Evolutionary conservation across 768 basidiomycete genomes (phyloP).

Genomic region (Mycena floridula): DNA sequence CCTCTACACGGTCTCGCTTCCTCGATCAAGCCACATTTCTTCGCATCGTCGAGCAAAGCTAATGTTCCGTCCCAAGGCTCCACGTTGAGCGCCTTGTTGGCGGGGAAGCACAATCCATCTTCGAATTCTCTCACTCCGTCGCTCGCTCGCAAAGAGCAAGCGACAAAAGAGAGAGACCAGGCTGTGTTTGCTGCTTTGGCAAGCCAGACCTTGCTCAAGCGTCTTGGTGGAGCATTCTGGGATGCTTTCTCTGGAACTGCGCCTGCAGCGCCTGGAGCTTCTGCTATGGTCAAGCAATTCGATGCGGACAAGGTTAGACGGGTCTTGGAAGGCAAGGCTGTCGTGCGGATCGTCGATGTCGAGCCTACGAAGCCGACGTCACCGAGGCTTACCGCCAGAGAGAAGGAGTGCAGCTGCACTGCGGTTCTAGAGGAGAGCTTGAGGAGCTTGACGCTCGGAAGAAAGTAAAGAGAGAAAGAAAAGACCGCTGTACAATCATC

Average conservation of each 20-base stretch:
- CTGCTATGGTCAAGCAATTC: constrained; percentile 27
- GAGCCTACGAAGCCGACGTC: constrained; percentile 33
- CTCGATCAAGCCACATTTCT: constrained; percentile 26
- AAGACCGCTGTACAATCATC: too few relatives aligned
- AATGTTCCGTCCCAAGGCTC: constrained; percentile 18
- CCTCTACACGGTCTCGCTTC: constrained; percentile 3
- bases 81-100: constrained; percentile 18
- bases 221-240: constrained; percentile 78
- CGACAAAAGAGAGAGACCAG: constrained; percentile 31
- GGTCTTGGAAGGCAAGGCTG: constrained; percentile 80
- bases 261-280: constrained; percentile 4
- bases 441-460: constrained; percentile 55
- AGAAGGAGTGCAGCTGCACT: constrained; percentile 18
- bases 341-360: constrained; percentile 73
- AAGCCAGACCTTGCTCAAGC: constrained; percentile 66
- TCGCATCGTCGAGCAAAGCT: constrained; percentile 17
- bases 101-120: constrained; percentile 35
- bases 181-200: constrained; percentile 70
- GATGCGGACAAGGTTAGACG: constrained; percentile 78
- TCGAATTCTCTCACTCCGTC: constrained; percentile 39
- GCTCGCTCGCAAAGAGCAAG: constrained; percentile 20
- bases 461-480: constrained; percentile 28
- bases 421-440: constrained; percentile 63
- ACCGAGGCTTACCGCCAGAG: constrained; percentile 2
- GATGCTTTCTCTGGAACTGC: constrained; percentile 71